These are phyloP conservation scores for Botryotinia globosa DNA, from an alignment of 2,329 filamentous ascomycete species.

Conservation along the genomic window DNA sequence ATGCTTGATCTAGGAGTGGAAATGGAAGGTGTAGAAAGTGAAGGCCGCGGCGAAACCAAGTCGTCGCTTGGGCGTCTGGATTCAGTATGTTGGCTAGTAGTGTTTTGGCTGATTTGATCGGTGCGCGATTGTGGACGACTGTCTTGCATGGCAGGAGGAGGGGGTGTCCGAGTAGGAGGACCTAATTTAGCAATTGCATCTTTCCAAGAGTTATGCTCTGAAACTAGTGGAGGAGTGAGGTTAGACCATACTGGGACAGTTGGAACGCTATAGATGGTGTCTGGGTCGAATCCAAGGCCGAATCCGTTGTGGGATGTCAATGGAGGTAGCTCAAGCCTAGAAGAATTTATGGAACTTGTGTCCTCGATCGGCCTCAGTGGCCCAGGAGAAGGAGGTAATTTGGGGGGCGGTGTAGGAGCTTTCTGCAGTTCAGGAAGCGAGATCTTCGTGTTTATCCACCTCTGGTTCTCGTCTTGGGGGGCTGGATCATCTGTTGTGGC, in stretches of 20 bases:
- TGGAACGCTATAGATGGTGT: constrained; percentile 25
- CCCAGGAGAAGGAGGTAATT: constrained; percentile 33
- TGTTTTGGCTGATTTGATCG: constrained; percentile 34
- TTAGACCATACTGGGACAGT: constrained; percentile 30
- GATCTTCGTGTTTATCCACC: constrained; percentile 14
- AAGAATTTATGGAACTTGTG: constrained; percentile 20
- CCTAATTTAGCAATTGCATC: constrained; percentile 13
- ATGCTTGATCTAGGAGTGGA: constrained; percentile 18
- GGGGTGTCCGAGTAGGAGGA: constrained; percentile 16
- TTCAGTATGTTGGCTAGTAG: constrained; percentile 27
- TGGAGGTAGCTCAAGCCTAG: constrained; percentile 28
- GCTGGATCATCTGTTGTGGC: constrained; percentile 30
- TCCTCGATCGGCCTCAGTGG: constrained; percentile 24
- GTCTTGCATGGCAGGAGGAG: constrained; percentile 4
- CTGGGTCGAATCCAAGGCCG: constrained; percentile 25
- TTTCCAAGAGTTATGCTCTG: constrained; percentile 23
- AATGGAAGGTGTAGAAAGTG: constrained; percentile 36
- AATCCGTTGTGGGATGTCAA: constrained; percentile 32
- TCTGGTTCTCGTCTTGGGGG: constrained; percentile 24
- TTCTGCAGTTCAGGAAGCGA: constrained; percentile 37
- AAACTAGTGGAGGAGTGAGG: constrained; percentile 29
- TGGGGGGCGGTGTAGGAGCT: constrained; percentile 44
- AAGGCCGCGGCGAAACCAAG: constrained; percentile 33
- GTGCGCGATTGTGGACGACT: constrained; percentile 26
- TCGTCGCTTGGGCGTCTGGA: constrained; percentile 37